Evolutionary conservation across 306 rosid genomes (phyloP).

Genomic region (Oemleria cerasiformis): DNA sequence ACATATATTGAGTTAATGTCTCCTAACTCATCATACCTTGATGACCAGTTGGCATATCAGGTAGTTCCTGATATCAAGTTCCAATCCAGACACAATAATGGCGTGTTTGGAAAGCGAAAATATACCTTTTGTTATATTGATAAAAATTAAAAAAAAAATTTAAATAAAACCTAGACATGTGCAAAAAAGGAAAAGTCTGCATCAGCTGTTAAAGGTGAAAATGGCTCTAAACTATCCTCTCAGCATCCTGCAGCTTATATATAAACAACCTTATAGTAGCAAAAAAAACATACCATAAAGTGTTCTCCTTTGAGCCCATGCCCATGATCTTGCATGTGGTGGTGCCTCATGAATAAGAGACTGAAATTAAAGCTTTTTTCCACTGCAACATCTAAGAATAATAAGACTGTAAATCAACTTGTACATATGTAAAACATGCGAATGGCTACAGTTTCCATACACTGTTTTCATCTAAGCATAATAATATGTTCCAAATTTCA

Average conservation of each 20-base stretch:
- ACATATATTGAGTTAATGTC: neutral
- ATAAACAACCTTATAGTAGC: neutral
- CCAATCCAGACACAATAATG: neutral
- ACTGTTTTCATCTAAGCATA: too few relatives aligned
- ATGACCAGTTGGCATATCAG: neutral
- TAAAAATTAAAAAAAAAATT: neutral
- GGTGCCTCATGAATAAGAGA: constrained; percentile 6
- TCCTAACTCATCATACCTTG: neutral
- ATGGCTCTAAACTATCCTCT: neutral
- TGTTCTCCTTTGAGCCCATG: neutral
- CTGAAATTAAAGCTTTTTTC: neutral
- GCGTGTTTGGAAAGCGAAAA: neutral
- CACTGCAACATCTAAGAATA: too few relatives aligned
- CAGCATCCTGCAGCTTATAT: constrained; percentile 5
- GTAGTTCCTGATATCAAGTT: neutral
- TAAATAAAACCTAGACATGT: too few relatives aligned
- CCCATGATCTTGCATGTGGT: constrained; percentile 8
- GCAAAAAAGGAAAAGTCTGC: neutral
- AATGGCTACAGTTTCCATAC: too few relatives aligned
- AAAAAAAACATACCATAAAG: neutral
- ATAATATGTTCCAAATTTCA: neutral
- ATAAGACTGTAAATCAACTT: neutral
- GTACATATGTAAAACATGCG: too few relatives aligned
- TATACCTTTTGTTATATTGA: neutral
- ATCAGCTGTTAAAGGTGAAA: constrained; percentile 9